Conservation (phyloP, 116 monocot genomes). For the Papilionanthe hybrid region DNA sequence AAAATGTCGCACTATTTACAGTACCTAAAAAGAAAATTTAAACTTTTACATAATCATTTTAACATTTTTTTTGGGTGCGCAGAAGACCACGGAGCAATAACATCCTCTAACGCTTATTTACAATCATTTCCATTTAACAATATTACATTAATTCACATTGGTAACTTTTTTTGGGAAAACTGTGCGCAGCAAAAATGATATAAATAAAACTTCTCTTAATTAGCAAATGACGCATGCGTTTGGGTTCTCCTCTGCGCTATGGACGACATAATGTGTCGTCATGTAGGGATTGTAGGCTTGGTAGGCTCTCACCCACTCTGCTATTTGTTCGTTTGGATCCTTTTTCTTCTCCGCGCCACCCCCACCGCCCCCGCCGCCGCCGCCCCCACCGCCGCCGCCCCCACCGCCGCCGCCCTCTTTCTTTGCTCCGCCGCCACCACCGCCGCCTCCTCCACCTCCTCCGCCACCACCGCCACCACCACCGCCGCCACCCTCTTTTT, state of each 20-base stretch:
- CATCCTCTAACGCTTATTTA: not conserved
- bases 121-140: not conserved
- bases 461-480: not conserved
- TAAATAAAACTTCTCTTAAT: not conserved
- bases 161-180: not conserved
- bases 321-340: slow-evolving; percentile 1
- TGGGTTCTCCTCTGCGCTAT: slow-evolving; percentile 12
- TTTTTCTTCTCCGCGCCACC: slow-evolving; percentile 13
- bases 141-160: not conserved
- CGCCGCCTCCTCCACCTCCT: not conserved
- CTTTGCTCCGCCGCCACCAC: not conserved
- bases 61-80: too few species aligned
- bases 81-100: not conserved
- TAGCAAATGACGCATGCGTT: slow-evolving; percentile 13
- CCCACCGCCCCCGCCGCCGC: not conserved
- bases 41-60: not conserved
- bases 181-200: not conserved
- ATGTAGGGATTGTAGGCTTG: not conserved
- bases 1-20: not conserved
- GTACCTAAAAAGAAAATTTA: not conserved
- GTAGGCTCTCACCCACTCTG: slow-evolving; percentile 12
- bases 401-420: not conserved
- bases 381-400: not conserved
- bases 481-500: slow-evolving; percentile 8
- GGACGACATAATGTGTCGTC: slow-evolving; percentile 4